phyloP scores from a whole-genome alignment of 2,329 filamentous ascomycete species.

The Fusarium humuli region DNA sequence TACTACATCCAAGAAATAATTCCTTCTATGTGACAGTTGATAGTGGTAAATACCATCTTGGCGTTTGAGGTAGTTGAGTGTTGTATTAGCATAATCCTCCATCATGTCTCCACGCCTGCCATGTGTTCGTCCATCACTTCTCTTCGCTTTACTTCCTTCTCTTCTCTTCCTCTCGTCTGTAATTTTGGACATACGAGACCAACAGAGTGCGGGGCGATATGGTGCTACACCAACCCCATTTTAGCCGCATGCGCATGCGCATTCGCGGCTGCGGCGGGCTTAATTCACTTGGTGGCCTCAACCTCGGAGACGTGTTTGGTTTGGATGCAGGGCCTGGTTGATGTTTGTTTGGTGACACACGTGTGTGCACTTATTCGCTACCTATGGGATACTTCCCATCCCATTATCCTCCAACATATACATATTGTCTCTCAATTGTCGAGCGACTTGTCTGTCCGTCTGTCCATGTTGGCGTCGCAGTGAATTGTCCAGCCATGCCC shows the following conservation, averaged over 20 bases:
- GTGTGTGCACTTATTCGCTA: slow-evolving; percentile 23
- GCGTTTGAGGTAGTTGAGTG: background rate
- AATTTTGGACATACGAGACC: slow-evolving; percentile 13
- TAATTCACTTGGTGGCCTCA: slow-evolving; percentile 33
- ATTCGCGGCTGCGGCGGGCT: slow-evolving; percentile 30
- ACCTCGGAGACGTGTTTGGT: background rate
- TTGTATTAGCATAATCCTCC: slow-evolving; percentile 3
- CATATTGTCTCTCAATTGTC: slow-evolving; percentile 23
- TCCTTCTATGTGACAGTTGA: background rate
- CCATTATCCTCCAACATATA: slow-evolving; percentile 16
- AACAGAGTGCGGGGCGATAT: slow-evolving; percentile 24
- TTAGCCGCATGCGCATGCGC: slow-evolving; percentile 18
- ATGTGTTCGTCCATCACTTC: slow-evolving; percentile 20
- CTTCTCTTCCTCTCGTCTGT: background rate
- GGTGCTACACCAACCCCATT: slow-evolving; percentile 27
- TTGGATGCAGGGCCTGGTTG: background rate
- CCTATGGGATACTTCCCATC: slow-evolving; percentile 13
- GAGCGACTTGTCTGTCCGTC: slow-evolving; percentile 31
- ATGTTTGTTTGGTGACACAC: slow-evolving; percentile 4
- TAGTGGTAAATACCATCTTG: background rate
- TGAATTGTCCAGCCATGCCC: slow-evolving; percentile 9
- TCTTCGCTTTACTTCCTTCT: slow-evolving; percentile 3
- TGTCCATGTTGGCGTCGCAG: slow-evolving; percentile 2
- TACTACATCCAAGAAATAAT: background rate
- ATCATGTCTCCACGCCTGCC: slow-evolving; percentile 5